phyloP scores from a whole-genome alignment of 352 stramenopile species.

The Globisporangium rhizosaccharum region DNA sequence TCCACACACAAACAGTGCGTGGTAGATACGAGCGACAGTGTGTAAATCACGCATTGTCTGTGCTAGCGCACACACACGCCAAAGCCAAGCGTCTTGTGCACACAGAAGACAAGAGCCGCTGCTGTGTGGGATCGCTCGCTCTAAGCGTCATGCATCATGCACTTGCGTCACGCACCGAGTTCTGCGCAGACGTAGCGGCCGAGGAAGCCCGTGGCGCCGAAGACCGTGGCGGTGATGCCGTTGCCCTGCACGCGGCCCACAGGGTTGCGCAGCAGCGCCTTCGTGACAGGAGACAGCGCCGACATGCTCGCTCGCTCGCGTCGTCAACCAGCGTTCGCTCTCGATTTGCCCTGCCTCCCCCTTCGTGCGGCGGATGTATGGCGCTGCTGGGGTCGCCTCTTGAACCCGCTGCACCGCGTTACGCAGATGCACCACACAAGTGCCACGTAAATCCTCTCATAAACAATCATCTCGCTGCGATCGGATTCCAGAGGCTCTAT shows the following conservation, averaged over 20 bases:
- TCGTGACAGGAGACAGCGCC: conserved; percentile 72
- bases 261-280: conserved; percentile 71
- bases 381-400: conserved; percentile 6
- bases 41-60: too few species aligned
- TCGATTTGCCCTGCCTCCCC: conserved; percentile 7
- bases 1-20: not conserved
- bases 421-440: conserved; percentile 10
- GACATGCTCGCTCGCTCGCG: conserved; percentile 42
- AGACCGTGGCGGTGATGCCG: conserved; percentile 92
- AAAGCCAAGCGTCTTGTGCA: too few species aligned
- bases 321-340: conserved; percentile 4
- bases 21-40: too few species aligned
- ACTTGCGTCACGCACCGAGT: conserved; percentile 63
- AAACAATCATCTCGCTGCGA: not conserved
- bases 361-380: conserved; percentile 4
- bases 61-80: too few species aligned
- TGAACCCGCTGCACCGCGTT: conserved; percentile 25
- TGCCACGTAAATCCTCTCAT: conserved; percentile 3
- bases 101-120: too few species aligned
- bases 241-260: conserved; percentile 63
- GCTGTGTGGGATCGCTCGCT: too few species aligned
- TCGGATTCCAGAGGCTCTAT: not conserved
- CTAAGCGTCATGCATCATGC: not conserved
- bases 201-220: conserved; percentile 93
- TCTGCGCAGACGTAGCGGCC: conserved; percentile 93